These are phyloP conservation scores for Phytophthora agathidicida DNA, from an alignment of 352 stramenopile species.

Conservation along the genomic window DNA sequence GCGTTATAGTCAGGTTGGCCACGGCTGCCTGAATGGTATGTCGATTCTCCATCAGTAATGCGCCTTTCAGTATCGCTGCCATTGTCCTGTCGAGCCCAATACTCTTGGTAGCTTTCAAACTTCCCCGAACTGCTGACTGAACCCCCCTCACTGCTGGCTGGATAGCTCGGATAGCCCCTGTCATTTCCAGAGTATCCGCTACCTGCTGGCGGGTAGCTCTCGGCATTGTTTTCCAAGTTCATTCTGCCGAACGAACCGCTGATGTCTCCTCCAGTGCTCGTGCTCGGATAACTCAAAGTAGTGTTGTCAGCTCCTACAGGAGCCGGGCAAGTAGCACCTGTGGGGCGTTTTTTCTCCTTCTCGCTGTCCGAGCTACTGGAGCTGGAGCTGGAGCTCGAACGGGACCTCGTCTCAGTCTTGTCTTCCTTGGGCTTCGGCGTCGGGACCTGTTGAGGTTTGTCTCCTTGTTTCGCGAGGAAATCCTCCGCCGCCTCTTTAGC, in stretches of 20 bases:
- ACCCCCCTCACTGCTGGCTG: background rate
- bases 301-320: background rate
- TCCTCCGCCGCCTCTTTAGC: constrained; percentile 25
- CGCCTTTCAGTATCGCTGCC: background rate
- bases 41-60: too few species aligned
- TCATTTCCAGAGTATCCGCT: background rate
- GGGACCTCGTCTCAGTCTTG: background rate
- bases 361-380: background rate
- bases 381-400: constrained; percentile 11
- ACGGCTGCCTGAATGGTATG: too few species aligned
- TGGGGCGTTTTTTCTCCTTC: background rate
- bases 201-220: background rate
- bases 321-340: too few species aligned
- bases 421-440: constrained; percentile 1
- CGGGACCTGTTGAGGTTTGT: background rate
- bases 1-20: too few species aligned
- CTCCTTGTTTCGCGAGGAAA: constrained; percentile 31
- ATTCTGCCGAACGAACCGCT: constrained; percentile 14
- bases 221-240: constrained; percentile 7
- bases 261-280: background rate
- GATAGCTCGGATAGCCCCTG: background rate
- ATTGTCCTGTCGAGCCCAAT: constrained; percentile 17
- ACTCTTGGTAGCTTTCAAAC: constrained; percentile 32
- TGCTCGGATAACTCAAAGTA: constrained; percentile 1
- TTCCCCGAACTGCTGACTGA: background rate